Conservation (phyloP, 2,329 filamentous ascomycete genomes). For the Graphium sp. region DNA sequence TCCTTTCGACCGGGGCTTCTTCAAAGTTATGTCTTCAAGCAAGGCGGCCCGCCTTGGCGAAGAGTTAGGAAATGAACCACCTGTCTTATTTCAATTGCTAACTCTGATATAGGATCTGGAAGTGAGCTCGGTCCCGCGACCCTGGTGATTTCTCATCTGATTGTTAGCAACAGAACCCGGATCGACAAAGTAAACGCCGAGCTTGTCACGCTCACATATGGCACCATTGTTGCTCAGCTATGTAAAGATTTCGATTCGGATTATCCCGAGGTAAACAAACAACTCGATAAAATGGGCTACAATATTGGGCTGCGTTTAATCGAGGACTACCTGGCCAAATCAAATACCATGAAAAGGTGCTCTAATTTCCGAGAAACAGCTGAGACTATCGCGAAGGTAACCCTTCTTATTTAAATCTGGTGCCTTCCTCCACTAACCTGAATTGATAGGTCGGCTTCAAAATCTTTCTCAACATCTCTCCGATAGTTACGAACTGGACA, state of each 20-base stretch:
- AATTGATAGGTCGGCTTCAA: slow-evolving; percentile 75
- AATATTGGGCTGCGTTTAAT: slow-evolving; percentile 93
- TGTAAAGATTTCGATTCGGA: slow-evolving; percentile 93
- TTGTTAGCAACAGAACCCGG: slow-evolving; percentile 54
- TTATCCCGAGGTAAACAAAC: slow-evolving; percentile 91
- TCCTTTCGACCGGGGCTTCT: too few species aligned
- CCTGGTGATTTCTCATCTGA: too few species aligned
- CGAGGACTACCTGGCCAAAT: slow-evolving; percentile 94
- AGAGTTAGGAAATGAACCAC: slow-evolving; percentile 29
- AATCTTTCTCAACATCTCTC: slow-evolving; percentile 95
- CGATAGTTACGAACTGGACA: slow-evolving; percentile 88
- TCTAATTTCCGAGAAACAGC: slow-evolving; percentile 89
- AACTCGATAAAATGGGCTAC: slow-evolving; percentile 98
- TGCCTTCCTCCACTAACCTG: slow-evolving; percentile 7
- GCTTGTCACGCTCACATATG: slow-evolving; percentile 91
- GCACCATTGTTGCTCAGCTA: slow-evolving; percentile 89
- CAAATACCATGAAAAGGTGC: slow-evolving; percentile 75
- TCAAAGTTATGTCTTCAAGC: slow-evolving; percentile 32
- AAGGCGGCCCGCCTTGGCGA: slow-evolving; percentile 45
- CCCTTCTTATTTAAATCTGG: slow-evolving; percentile 3
- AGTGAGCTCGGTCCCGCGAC: slow-evolving; percentile 46
- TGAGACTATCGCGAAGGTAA: slow-evolving; percentile 85
- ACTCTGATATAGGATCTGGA: slow-evolving; percentile 60
- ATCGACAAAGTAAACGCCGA: slow-evolving; percentile 98
- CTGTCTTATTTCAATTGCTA: slow-evolving; percentile 7